Evolutionary conservation across 2,329 filamentous ascomycete species (phyloP).

Genomic region (Apiospora malaysiana): DNA sequence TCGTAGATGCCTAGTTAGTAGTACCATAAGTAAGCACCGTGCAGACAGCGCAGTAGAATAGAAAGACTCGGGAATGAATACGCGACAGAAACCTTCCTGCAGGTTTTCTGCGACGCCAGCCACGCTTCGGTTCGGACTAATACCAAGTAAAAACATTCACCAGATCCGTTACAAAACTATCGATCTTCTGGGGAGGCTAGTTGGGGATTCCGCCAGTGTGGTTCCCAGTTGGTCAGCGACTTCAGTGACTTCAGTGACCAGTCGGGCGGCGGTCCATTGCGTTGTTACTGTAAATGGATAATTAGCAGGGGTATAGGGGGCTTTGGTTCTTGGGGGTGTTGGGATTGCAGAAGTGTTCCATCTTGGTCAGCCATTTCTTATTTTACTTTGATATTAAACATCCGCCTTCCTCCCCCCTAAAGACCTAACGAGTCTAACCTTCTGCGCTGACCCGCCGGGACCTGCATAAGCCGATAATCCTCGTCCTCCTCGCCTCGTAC

Average conservation of each 20-base stretch:
- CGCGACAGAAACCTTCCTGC: not conserved
- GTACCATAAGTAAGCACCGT: not conserved
- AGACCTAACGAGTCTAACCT: not conserved
- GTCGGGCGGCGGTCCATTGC: not conserved
- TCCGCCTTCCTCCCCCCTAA: not conserved
- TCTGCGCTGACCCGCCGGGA: conserved; percentile 11
- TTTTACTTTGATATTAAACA: not conserved
- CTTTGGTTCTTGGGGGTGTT: not conserved
- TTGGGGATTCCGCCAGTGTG: conserved; percentile 1
- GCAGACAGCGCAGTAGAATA: not conserved
- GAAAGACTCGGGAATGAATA: not conserved
- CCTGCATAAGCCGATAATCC: conserved; percentile 6
- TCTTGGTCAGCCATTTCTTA: not conserved
- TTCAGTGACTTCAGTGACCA: too few species aligned
- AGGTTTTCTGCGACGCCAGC: not conserved
- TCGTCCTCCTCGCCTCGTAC: not conserved
- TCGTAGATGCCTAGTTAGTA: not conserved
- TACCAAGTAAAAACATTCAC: not conserved
- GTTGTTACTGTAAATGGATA: not conserved
- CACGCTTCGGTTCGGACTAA: not conserved
- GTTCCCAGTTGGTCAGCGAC: not conserved
- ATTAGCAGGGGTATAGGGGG: conserved; percentile 2
- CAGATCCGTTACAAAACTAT: not conserved
- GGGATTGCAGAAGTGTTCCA: conserved; percentile 7
- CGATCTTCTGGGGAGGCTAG: conserved; percentile 8